These are phyloP conservation scores for Solanum neorickii DNA, from an alignment of 257 asterid genomes.

Conservation along the genomic window DNA sequence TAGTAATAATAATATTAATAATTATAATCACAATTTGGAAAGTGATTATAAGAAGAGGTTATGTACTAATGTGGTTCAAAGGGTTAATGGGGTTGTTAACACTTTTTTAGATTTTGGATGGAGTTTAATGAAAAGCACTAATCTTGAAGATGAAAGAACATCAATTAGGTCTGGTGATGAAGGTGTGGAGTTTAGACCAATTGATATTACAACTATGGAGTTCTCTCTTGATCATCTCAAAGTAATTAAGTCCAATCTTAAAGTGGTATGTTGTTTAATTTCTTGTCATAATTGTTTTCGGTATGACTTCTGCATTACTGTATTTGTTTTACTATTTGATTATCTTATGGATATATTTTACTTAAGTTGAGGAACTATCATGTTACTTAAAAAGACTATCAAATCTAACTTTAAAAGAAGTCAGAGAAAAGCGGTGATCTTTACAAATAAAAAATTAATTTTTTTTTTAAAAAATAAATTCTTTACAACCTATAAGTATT, in stretches of 20 bases:
- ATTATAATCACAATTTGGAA: not conserved
- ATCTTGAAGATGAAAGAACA: slow-evolving; percentile 21
- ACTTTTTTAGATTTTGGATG: slow-evolving; percentile 18
- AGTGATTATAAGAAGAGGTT: not conserved
- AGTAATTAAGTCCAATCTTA: slow-evolving; percentile 19
- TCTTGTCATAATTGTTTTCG: not conserved
- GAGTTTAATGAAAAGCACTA: slow-evolving; percentile 27
- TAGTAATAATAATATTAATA: not conserved
- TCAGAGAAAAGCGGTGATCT: not conserved
- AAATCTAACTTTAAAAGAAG: not conserved
- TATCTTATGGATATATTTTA: not conserved
- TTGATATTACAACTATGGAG: slow-evolving; percentile 16
- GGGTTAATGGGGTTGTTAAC: slow-evolving; percentile 6
- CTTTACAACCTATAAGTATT: not conserved
- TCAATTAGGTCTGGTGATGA: slow-evolving; percentile 19
- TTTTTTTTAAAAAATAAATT: too few relatives aligned
- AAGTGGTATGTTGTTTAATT: not conserved
- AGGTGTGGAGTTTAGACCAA: slow-evolving; percentile 25
- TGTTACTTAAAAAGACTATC: not conserved
- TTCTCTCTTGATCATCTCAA: slow-evolving; percentile 17
- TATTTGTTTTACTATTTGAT: not conserved
- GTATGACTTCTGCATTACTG: accelerated
- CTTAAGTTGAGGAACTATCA: not conserved
- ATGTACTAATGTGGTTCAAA: not conserved
- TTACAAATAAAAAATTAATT: not conserved